Conservation (phyloP, 805 yeast species). For the Henningerozyma blattae region DNA sequence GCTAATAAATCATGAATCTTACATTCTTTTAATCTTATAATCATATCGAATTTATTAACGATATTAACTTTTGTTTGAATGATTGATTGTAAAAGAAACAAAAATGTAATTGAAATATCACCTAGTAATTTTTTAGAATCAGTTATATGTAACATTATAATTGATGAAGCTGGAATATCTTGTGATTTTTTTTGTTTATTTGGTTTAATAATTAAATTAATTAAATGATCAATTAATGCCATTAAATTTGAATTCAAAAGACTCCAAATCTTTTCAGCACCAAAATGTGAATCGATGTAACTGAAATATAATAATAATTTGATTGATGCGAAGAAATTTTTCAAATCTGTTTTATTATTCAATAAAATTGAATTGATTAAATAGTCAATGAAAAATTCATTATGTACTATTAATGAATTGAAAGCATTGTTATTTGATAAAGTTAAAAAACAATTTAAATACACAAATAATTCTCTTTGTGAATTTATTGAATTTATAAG, state of each 20-base stretch:
- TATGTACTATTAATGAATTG: conserved; percentile 7
- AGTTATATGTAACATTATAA: background rate
- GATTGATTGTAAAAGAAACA: conserved; percentile 53
- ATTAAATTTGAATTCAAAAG: conserved; percentile 4
- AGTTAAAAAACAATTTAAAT: conserved; percentile 18
- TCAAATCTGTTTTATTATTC: conserved; percentile 6
- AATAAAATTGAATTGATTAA: conserved; percentile 10
- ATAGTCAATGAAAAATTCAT: conserved; percentile 6
- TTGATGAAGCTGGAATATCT: background rate
- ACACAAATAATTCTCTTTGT: conserved; percentile 11
- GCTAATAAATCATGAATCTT: conserved; percentile 44
- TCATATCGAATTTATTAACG: conserved; percentile 36
- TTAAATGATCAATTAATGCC: conserved; percentile 6
- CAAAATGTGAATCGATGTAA: conserved; percentile 16
- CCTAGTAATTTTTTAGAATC: background rate
- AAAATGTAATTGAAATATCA: conserved; percentile 1
- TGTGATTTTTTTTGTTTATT: background rate
- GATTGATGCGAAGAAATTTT: conserved; percentile 12
- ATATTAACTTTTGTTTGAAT: conserved; percentile 29
- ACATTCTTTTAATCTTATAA: conserved; percentile 46
- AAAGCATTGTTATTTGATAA: conserved; percentile 13
- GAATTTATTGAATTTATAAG: conserved; percentile 1
- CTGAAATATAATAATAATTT: conserved; percentile 18
- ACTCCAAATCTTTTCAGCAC: conserved; percentile 12
- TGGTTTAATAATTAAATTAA: conserved; percentile 2